Evolutionary conservation across 495 filamentous ascomycete genomes (phyloP).

Genomic region (Aspergillus taichungensis): DNA sequence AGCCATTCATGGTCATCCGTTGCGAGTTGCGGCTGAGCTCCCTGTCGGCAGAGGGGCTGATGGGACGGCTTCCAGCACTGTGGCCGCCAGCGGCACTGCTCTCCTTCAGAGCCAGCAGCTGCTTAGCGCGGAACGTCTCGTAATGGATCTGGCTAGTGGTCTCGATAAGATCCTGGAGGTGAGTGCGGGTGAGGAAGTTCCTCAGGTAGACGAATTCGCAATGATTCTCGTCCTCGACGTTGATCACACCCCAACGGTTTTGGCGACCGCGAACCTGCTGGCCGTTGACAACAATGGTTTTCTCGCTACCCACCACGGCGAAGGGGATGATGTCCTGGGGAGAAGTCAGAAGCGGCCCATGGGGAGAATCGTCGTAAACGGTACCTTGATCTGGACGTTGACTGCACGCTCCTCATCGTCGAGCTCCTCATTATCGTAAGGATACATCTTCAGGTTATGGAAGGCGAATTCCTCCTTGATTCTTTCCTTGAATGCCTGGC

Average conservation of each 20-base stretch:
- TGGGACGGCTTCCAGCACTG: constrained; percentile 70
- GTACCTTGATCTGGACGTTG: constrained; percentile 92
- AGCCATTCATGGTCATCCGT: constrained; percentile 96
- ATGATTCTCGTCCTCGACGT: constrained; percentile 98
- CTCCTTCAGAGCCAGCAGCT: constrained; percentile 95
- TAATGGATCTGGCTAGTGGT: constrained; percentile 99
- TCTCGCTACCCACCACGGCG: constrained; percentile 95
- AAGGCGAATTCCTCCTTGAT: constrained; percentile 99
- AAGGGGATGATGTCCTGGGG: constrained; percentile 89
- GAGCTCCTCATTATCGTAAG: constrained; percentile 98
- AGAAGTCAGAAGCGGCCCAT: constrained; percentile 15
- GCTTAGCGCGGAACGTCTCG: constrained; percentile 99
- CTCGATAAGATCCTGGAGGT: constrained; percentile 96
- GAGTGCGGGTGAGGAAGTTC: constrained; percentile 95
- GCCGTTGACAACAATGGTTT: constrained; percentile 92
- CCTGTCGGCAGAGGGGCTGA: constrained; percentile 86
- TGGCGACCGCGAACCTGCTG: constrained; percentile 97
- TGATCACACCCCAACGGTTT: constrained; percentile 99
- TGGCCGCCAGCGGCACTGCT: constrained; percentile 78
- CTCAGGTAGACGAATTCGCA: constrained; percentile 98
- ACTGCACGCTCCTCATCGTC: constrained; percentile 92
- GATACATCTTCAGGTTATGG: constrained; percentile 99
- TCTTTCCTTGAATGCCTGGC: constrained; percentile 91
- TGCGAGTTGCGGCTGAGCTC: constrained; percentile 95
- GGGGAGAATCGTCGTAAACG: constrained; percentile 7